A percentile compares a stretch with the other conserved stretches of the same genome.
Conservation (phyloP, 2,329 filamentous ascomycete species). For the Ceratocystis huliohia region DNA sequence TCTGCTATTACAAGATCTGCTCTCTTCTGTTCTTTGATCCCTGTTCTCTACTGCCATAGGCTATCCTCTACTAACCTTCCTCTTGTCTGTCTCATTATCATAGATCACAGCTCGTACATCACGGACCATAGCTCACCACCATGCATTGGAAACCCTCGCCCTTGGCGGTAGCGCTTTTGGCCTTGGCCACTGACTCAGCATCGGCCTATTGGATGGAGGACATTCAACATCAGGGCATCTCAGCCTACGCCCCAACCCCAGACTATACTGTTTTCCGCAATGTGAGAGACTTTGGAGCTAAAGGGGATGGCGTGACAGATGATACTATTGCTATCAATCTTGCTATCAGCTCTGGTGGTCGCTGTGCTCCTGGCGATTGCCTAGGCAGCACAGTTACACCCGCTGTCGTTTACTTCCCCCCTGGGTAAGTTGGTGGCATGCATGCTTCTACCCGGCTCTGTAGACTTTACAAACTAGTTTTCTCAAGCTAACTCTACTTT, state of each 20-base stretch:
- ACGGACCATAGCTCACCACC: background rate
- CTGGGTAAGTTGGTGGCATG: slow-evolving; percentile 25
- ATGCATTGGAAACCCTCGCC: slow-evolving; percentile 4
- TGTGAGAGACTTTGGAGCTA: slow-evolving; percentile 35
- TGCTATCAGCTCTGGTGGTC: slow-evolving; percentile 30
- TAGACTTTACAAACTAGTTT: background rate
- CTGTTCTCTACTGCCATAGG: too few species aligned
- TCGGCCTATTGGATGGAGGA: slow-evolving; percentile 33
- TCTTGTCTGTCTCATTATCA: background rate
- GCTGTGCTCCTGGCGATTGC: slow-evolving; percentile 30
- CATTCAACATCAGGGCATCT: slow-evolving; percentile 35
- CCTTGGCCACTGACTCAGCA: background rate
- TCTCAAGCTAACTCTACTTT: background rate
- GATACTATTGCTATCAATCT: slow-evolving; percentile 30
- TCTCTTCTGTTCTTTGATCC: background rate
- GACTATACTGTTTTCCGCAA: slow-evolving; percentile 37
- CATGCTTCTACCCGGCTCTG: background rate
- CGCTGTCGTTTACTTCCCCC: slow-evolving; percentile 30
- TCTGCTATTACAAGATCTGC: background rate
- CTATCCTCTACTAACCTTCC: too few species aligned
- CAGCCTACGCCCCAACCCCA: slow-evolving; percentile 33
- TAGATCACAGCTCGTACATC: background rate
- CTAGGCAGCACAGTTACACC: slow-evolving; percentile 27
- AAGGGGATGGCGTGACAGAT: slow-evolving; percentile 30
- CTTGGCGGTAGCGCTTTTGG: background rate